Conservation (phyloP, 352 stramenopile genomes). For the Phytophthora gonapodyides region DNA sequence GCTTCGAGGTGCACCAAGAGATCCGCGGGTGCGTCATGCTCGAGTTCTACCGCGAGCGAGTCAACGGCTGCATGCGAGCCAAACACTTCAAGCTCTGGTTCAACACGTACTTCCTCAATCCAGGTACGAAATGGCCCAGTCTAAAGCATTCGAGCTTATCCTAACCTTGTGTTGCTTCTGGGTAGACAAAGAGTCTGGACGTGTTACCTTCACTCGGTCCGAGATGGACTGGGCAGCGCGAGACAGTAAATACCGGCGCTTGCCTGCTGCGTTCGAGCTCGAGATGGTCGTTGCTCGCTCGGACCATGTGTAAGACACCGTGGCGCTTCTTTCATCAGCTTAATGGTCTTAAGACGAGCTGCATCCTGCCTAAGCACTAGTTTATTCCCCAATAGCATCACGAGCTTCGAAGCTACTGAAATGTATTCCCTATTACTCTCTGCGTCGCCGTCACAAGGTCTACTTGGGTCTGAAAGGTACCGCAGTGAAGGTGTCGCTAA, state of each 20-base stretch:
- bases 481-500: conserved; percentile 86
- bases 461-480: conserved; percentile 80
- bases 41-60: conserved; percentile 55
- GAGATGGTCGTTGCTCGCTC: conserved; percentile 46
- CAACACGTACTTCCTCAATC: conserved; percentile 58
- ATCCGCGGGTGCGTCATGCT: conserved; percentile 61
- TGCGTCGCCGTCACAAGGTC: not conserved
- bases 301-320: conserved; percentile 12
- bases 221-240: conserved; percentile 72
- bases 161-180: conserved; percentile 4
- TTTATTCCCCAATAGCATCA: not conserved
- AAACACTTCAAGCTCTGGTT: conserved; percentile 84
- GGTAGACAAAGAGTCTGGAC: conserved; percentile 42
- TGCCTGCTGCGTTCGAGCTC: conserved; percentile 70
- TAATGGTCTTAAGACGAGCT: not conserved
- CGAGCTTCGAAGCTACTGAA: not conserved
- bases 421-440: not conserved
- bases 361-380: too few species aligned
- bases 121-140: conserved; percentile 22
- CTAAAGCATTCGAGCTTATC: not conserved
- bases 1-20: conserved; percentile 51
- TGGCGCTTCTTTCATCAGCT: not conserved
- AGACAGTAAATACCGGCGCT: conserved; percentile 63
- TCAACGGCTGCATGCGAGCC: conserved; percentile 44
- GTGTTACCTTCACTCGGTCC: conserved; percentile 43